These are phyloP conservation scores for Favolaschia claudopus DNA, from an alignment of 768 basidiomycete species.

Conservation along the genomic window DNA sequence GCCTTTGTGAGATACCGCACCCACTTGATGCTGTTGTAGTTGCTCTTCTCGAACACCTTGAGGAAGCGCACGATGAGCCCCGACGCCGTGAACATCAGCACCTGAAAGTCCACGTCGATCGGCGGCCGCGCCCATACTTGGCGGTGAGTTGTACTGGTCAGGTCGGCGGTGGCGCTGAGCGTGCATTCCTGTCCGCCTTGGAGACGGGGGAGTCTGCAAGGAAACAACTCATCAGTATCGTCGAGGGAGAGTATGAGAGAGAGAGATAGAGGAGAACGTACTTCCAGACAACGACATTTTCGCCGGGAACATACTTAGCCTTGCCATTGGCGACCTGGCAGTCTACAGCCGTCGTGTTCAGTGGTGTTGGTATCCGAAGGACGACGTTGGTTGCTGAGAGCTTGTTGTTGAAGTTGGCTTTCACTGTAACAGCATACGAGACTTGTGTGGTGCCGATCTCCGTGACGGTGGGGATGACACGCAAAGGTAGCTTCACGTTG, in stretches of 20 bases:
- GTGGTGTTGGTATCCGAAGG: slow-evolving; percentile 92
- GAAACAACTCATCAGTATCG: slow-evolving; percentile 10
- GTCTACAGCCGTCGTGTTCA: slow-evolving; percentile 92
- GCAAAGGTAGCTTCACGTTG: slow-evolving; percentile 94
- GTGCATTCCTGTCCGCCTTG: slow-evolving; percentile 94
- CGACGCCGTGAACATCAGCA: slow-evolving; percentile 98
- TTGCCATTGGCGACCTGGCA: slow-evolving; percentile 93
- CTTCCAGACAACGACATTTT: slow-evolving; percentile 99
- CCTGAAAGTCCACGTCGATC: slow-evolving; percentile 98
- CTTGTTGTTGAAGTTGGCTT: slow-evolving; percentile 90
- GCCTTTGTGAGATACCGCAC: slow-evolving; percentile 95
- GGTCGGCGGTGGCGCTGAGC: slow-evolving; percentile 78
- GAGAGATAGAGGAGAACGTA: slow-evolving; percentile 49
- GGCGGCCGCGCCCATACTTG: slow-evolving; percentile 99
- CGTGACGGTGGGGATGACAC: slow-evolving; percentile 88
- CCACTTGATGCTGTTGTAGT: slow-evolving; percentile 96
- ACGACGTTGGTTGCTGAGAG: slow-evolving; percentile 93
- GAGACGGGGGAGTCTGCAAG: slow-evolving; percentile 80
- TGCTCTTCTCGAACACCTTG: slow-evolving; percentile 97
- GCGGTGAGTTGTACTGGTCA: slow-evolving; percentile 89
- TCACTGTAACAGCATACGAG: slow-evolving; percentile 87
- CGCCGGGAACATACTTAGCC: slow-evolving; percentile 95
- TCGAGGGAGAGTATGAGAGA: slow-evolving; percentile 6
- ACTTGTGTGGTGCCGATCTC: slow-evolving; percentile 94
- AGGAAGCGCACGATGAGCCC: slow-evolving; percentile 96